Evolutionary conservation across 2,329 filamentous ascomycete species (phyloP), one percentile per base, ranked within the genome.

Genomic region (Fusarium sp.): DNA sequence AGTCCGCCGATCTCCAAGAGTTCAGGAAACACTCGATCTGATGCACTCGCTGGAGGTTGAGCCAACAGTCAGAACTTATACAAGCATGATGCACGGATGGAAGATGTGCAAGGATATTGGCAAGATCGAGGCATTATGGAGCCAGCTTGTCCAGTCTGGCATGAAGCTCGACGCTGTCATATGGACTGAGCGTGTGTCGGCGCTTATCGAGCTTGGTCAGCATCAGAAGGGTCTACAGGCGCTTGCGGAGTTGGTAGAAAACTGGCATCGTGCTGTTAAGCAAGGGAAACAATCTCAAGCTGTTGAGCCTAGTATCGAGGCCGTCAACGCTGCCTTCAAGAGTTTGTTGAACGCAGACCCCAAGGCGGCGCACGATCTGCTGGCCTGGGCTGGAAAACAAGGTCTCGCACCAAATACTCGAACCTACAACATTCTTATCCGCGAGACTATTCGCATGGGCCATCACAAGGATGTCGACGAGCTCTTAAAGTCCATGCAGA

Each of bases 121-220:
- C n/a, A 89, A 86, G 27, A 84, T 95, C 67, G 87, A 91, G 61
- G 85, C 85, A 2, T 86, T 94, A 36, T 97, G 94, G 93, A 73
- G 81, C 0, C 88, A 87, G 70, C 88, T 96, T 81, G 76, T 87
- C 7, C 78, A 77, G 13, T 86, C 89, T 3, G 88, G 88, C 4
- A 76, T 90, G 14, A 81, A 86, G 70, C 89, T 94, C 8, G 93
- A 95, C 79, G 80, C 80, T 11, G 77, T 84, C 59, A 89, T 91
- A 42, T 96, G 93, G 93, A 92, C 90, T 13, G 89, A 90, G 18
- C 87, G 92, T 31, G 88, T 96, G 46, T 87, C 89, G 31, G 90
- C 89, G 0, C 84, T 94, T 15, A 88, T 94, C 62, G 84, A 86
- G 44, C 81, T 85, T 49, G 86, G 87, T 36, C 83, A 86, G 66